These are phyloP conservation scores for Phaffia rhodozyma DNA, from an alignment of 1,284 basidiomycete genomes.

Conservation along the genomic window DNA sequence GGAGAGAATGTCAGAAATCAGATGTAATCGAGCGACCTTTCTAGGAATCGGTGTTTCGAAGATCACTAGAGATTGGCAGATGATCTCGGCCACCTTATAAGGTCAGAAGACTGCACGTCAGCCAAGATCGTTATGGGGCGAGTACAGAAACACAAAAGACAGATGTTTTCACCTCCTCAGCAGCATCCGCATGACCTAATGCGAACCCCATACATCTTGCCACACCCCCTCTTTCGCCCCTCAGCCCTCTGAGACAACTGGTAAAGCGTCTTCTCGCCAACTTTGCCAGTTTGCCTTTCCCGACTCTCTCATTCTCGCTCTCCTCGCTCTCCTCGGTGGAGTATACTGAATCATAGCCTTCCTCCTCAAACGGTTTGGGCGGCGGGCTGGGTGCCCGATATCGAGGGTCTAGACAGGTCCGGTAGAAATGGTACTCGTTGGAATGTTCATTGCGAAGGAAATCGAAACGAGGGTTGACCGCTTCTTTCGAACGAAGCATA, in stretches of 20 bases:
- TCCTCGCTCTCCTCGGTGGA: conserved; percentile 93
- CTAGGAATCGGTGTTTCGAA: conserved; percentile 84
- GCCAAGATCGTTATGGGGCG: background rate
- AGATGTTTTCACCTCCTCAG: conserved; percentile 56
- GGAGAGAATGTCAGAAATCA: conserved; percentile 94
- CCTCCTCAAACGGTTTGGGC: conserved; percentile 66
- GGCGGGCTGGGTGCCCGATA: conserved; percentile 42
- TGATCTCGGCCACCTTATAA: conserved; percentile 65
- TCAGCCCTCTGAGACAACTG: conserved; percentile 74
- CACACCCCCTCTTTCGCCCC: conserved; percentile 76
- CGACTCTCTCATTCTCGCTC: conserved; percentile 63
- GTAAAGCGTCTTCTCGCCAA: conserved; percentile 71
- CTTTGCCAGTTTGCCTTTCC: conserved; percentile 61
- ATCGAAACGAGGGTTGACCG: conserved; percentile 62
- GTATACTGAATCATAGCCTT: conserved; percentile 85
- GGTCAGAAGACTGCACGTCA: background rate
- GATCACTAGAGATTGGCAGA: conserved; percentile 68
- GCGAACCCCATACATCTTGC: conserved; percentile 93
- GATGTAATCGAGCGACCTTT: conserved; percentile 85
- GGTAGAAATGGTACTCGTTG: conserved; percentile 68
- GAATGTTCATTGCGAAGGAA: conserved; percentile 56
- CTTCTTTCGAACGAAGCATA: conserved; percentile 60
- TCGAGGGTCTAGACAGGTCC: conserved; percentile 54
- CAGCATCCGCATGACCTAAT: conserved; percentile 85
- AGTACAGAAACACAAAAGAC: background rate